Evolutionary conservation across 441 rosid genomes (phyloP).

Genomic region (Brassica hybrid): DNA sequence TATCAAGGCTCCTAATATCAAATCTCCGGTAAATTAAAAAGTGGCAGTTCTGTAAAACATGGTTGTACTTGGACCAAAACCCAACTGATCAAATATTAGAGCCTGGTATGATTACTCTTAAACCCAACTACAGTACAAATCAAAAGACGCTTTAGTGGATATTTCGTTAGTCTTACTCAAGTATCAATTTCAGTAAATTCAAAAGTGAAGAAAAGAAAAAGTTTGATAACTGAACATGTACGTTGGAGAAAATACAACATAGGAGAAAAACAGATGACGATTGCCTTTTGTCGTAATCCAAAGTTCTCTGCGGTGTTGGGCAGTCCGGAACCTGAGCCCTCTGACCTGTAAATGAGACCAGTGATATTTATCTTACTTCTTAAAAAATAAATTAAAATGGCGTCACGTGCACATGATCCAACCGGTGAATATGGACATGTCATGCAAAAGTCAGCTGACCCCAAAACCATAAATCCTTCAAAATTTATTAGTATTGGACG

Average conservation of each 20-base stretch:
- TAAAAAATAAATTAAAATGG: neutral
- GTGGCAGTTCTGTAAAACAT: neutral
- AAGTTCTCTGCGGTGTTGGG: conserved; percentile 38
- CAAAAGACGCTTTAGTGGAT: neutral
- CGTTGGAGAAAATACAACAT: conserved; percentile 20
- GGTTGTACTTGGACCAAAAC: neutral
- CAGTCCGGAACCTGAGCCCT: conserved; percentile 34
- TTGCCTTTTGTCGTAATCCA: conserved; percentile 36
- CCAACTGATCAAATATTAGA: neutral
- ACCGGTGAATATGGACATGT: conserved; percentile 34
- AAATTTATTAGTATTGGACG: conserved; percentile 17
- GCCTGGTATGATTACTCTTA: neutral
- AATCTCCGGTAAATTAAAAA: neutral
- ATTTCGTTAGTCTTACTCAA: neutral
- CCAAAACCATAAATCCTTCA: conserved; percentile 27
- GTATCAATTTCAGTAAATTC: neutral
- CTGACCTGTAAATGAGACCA: conserved; percentile 3
- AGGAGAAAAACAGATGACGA: conserved; percentile 30
- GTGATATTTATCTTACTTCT: neutral
- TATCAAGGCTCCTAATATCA: no score
- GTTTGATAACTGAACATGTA: conserved; percentile 15
- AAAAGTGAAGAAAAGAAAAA: neutral
- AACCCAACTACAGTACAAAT: neutral
- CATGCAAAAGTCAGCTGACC: conserved; percentile 45
- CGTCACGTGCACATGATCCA: conserved; percentile 51